Evolutionary conservation across 148 eudicot genomes (phyloP).

Genomic region (Cornus suecica): DNA sequence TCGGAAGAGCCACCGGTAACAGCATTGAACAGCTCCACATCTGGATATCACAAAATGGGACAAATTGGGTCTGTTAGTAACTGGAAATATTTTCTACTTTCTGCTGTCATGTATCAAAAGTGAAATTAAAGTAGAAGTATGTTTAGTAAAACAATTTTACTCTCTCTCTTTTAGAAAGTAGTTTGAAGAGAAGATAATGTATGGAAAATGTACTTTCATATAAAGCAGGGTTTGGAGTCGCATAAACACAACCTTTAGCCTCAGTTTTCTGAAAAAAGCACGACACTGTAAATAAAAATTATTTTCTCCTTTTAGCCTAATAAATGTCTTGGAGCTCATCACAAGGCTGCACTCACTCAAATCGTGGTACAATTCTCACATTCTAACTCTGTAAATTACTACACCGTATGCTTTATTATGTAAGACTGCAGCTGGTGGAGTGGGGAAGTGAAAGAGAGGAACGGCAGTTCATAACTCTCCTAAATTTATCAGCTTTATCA

Average conservation of each 20-base stretch:
- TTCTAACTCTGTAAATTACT: background rate
- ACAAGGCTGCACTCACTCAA: background rate
- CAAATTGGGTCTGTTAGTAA: no score
- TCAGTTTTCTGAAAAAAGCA: background rate
- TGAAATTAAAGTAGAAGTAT: no score
- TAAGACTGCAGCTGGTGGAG: no score
- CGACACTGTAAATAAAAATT: background rate
- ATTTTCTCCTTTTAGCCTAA: background rate
- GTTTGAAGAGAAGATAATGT: no score
- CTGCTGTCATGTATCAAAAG: no score
- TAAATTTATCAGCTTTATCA: background rate
- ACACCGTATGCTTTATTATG: no score
- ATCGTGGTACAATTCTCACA: background rate
- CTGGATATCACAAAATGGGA: constrained; percentile 36
- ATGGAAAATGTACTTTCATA: no score
- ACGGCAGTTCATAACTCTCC: background rate
- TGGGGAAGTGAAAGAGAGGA: background rate
- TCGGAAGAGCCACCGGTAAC: constrained; percentile 66
- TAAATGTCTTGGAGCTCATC: background rate
- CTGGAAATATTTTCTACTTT: no score
- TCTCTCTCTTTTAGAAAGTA: no score
- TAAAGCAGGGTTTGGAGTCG: background rate
- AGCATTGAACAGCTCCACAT: constrained; percentile 67
- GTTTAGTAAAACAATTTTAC: no score
- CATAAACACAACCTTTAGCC: background rate